Percentiles rank a stretch among this genome's conserved stretches.
These are phyloP conservation scores for Phytophthora uliginosa DNA, from an alignment of 352 stramenopile genomes.

Conservation along the genomic window DNA sequence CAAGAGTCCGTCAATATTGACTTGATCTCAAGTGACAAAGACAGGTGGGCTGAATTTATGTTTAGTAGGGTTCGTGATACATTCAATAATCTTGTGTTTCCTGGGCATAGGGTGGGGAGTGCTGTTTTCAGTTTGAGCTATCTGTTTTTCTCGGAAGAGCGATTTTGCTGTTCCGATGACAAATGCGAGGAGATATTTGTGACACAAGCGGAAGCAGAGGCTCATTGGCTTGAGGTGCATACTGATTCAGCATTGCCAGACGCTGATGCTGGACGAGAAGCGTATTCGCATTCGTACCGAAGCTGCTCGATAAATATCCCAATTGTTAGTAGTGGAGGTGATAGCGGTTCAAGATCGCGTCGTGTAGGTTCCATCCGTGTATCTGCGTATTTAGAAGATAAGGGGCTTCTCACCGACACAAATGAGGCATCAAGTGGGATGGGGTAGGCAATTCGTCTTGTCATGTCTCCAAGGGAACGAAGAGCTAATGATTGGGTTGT, in stretches of 20 bases:
- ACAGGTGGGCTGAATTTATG: constrained; percentile 19
- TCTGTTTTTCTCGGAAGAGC: constrained; percentile 71
- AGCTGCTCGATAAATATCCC: constrained; percentile 75
- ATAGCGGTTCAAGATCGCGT: neutral
- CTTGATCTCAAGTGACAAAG: constrained; percentile 33
- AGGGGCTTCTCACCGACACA: constrained; percentile 25
- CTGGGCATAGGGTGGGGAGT: constrained; percentile 38
- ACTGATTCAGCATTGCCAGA: constrained; percentile 20
- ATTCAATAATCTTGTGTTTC: neutral
- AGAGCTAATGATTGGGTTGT: neutral
- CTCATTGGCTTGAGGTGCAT: constrained; percentile 56
- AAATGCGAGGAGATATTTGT: constrained; percentile 49
- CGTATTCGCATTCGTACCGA: constrained; percentile 42
- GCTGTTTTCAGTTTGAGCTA: constrained; percentile 82
- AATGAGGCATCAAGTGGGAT: neutral
- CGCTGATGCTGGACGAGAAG: constrained; percentile 17
- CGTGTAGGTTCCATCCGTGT: constrained; percentile 43
- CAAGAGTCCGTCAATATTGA: constrained; percentile 54
- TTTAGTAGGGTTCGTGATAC: neutral
- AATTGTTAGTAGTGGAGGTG: constrained; percentile 34
- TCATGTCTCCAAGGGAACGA: neutral
- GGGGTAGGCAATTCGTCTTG: constrained; percentile 11
- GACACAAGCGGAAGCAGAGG: constrained; percentile 31
- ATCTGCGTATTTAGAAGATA: constrained; percentile 51
- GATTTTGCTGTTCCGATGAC: constrained; percentile 49